phyloP scores from a whole-genome alignment of 345 rosid genomes.

The Salix viminalis region DNA sequence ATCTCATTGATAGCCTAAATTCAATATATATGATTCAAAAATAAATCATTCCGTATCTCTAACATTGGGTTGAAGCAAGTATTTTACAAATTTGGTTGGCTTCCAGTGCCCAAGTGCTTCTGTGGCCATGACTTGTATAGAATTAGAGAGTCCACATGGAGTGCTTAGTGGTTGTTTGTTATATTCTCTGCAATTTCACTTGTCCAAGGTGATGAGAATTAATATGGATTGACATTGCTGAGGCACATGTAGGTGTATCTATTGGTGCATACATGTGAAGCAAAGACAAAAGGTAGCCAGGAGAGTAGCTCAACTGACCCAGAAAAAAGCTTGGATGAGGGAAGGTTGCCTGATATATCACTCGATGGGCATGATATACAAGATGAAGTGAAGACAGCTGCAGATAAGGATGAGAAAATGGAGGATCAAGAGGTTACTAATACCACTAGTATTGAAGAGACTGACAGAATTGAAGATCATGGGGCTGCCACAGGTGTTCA shows the following conservation, averaged over 20 bases:
- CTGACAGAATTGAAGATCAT: conserved; percentile 13
- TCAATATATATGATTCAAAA: not conserved
- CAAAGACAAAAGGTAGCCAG: conserved; percentile 29
- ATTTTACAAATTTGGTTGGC: conserved; percentile 2
- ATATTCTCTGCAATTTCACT: not conserved
- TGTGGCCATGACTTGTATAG: not conserved
- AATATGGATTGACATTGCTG: conserved; percentile 14
- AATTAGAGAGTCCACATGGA: not conserved
- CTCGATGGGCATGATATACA: conserved; percentile 25
- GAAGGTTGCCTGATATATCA: conserved; percentile 28
- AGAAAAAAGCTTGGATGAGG: conserved; percentile 27
- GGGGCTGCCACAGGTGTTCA: not conserved
- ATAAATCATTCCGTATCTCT: not conserved
- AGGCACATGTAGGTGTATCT: conserved; percentile 46
- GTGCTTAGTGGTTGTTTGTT: not conserved
- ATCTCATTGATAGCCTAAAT: not conserved
- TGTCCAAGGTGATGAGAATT: not conserved
- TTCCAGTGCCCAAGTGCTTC: not conserved
- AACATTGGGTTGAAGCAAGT: not conserved
- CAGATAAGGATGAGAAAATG: conserved; percentile 28
- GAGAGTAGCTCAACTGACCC: conserved; percentile 21
- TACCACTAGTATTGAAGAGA: conserved; percentile 5
- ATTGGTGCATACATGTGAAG: conserved; percentile 51
- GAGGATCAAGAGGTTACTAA: conserved; percentile 33
- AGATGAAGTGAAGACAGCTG: conserved; percentile 23